A percentile compares a stretch with the other conserved stretches of the same genome.
These are phyloP conservation scores for Agaricus sinodeliciosus DNA, from an alignment of 768 basidiomycete species.

Conservation along the genomic window DNA sequence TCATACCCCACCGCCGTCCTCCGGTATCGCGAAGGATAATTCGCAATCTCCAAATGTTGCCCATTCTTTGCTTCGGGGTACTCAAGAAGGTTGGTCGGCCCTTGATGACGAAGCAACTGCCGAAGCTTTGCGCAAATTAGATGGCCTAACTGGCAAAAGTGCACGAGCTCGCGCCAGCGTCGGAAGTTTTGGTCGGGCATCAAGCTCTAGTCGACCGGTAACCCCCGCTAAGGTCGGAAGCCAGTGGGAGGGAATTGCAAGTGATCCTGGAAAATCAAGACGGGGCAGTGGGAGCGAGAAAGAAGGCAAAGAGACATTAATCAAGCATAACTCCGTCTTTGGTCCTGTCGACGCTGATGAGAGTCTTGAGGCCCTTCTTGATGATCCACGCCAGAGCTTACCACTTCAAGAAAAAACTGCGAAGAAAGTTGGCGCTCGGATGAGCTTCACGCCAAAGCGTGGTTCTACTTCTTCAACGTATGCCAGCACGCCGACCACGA, in stretches of 20 bases:
- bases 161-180: conserved; percentile 75
- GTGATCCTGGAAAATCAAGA: conserved; percentile 32
- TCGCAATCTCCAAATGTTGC: conserved; percentile 59
- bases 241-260: conserved; percentile 71
- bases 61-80: conserved; percentile 79
- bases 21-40: conserved; percentile 35
- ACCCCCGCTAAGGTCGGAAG: conserved; percentile 61
- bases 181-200: conserved; percentile 61
- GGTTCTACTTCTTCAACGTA: conserved; percentile 87
- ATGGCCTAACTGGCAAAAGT: conserved; percentile 76
- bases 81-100: conserved; percentile 85
- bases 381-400: conserved; percentile 14
- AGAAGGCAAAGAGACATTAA: conserved; percentile 1
- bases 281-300: conserved; percentile 39
- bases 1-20: conserved; percentile 30
- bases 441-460: conserved; percentile 80
- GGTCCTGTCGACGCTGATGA: conserved; percentile 40
- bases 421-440: conserved; percentile 62
- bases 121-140: conserved; percentile 88
- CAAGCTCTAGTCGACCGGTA: conserved; percentile 61
- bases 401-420: conserved; percentile 53
- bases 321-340: conserved; percentile 5
- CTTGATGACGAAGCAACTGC: conserved; percentile 85
- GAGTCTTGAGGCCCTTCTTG: conserved; percentile 14
- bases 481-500: conserved; percentile 69